Percentiles rank a stretch among this genome's conserved stretches.
Conservation (phyloP, 2,329 filamentous ascomycete species). For the Chrysoporthe austroafricana region DNA sequence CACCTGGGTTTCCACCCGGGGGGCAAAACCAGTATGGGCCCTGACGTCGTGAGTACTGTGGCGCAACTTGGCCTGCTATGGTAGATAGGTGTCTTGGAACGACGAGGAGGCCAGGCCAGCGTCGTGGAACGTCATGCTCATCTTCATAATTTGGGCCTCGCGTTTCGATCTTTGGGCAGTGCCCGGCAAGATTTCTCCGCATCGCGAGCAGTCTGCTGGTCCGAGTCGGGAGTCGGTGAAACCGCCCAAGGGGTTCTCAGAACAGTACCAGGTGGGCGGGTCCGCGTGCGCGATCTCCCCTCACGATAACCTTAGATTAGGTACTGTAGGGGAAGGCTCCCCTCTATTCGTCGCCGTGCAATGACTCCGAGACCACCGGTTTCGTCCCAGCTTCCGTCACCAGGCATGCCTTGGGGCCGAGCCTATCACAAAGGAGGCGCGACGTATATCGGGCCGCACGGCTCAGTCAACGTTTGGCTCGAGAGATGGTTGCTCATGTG, state of each 20-base stretch:
- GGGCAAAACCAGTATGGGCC: neutral
- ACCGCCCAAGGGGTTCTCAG: neutral
- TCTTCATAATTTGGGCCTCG: neutral
- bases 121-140: neutral
- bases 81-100: neutral
- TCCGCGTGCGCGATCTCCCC: neutral
- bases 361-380: neutral
- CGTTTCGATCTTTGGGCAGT: neutral
- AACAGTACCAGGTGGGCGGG: neutral
- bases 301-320: conserved; percentile 16
- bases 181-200: neutral
- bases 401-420: neutral
- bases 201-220: neutral
- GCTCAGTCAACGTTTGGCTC: neutral
- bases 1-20: neutral
- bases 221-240: conserved; percentile 4
- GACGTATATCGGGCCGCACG: neutral
- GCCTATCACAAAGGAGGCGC: neutral
- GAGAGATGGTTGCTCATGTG: neutral
- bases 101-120: neutral
- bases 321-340: neutral
- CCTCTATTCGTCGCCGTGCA: neutral
- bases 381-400: neutral
- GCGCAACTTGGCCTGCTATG: neutral
- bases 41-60: neutral